Percentiles rank a stretch among this genome's conserved stretches.
Evolutionary conservation across 805 yeast genomes (phyloP).

Genomic region (Cephaloascus fragrans): DNA sequence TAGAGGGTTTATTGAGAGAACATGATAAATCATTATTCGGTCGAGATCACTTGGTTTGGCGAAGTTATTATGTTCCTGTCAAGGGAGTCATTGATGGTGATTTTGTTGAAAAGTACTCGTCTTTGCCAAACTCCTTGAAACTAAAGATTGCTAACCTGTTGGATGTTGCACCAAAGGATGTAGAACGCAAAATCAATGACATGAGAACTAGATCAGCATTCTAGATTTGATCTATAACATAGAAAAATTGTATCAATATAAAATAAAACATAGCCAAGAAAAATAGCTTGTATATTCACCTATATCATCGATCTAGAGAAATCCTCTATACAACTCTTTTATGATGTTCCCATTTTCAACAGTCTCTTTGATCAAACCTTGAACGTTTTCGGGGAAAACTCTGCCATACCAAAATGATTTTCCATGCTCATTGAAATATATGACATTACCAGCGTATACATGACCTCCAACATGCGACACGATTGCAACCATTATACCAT

Average conservation of each 20-base stretch:
- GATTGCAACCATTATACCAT: slow-evolving; percentile 35
- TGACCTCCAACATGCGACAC: slow-evolving; percentile 84
- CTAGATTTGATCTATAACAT: slow-evolving; percentile 4
- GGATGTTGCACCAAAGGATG: slow-evolving; percentile 37
- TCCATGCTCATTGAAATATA: slow-evolving; percentile 38
- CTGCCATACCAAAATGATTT: slow-evolving; percentile 68
- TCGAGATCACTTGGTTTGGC: slow-evolving; percentile 54
- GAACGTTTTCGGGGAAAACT: slow-evolving; percentile 57
- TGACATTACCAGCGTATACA: slow-evolving; percentile 74
- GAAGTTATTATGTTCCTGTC: slow-evolving; percentile 78
- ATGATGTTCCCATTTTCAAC: slow-evolving; percentile 39
- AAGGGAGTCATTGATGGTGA: slow-evolving; percentile 84
- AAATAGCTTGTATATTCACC: no score
- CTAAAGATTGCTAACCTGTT: slow-evolving; percentile 26
- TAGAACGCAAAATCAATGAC: slow-evolving; percentile 43
- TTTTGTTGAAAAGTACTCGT: slow-evolving; percentile 49
- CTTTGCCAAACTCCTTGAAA: slow-evolving; percentile 22
- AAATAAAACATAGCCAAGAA: no score
- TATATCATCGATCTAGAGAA: no score
- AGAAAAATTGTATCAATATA: background rate
- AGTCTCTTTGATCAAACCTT: slow-evolving; percentile 51
- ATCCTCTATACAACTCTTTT: slow-evolving; percentile 47
- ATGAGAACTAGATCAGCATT: slow-evolving; percentile 35
- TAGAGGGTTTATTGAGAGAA: slow-evolving; percentile 39
- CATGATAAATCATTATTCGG: slow-evolving; percentile 37